Evolutionary conservation across 768 basidiomycete genomes (phyloP).

Genomic region (Kwoniella heveanensis): DNA sequence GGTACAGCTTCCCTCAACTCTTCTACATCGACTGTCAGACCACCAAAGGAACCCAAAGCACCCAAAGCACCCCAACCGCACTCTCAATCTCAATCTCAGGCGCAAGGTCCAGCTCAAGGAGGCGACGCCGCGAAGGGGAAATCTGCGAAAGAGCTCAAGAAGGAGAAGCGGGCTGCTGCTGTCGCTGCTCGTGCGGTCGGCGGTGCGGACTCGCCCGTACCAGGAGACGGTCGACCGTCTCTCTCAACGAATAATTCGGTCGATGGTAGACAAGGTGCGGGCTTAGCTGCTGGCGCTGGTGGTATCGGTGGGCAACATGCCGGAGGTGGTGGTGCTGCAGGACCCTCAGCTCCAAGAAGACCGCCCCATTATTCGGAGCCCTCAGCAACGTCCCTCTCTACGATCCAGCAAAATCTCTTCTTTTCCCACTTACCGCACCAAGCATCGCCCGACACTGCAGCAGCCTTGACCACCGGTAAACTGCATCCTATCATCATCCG

Average conservation of each 20-base stretch:
- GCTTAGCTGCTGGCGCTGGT: constrained; percentile 2
- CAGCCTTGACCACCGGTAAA: constrained; percentile 38
- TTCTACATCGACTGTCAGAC: not conserved
- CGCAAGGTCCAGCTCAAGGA: not conserved
- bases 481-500: constrained; percentile 87
- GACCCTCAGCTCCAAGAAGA: constrained; percentile 17
- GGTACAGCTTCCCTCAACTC: not conserved
- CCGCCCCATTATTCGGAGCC: constrained; percentile 18
- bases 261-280: not conserved
- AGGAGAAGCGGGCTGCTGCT: constrained; percentile 53
- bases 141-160: constrained; percentile 53
- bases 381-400: constrained; percentile 10
- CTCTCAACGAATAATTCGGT: constrained; percentile 3
- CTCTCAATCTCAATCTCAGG: not conserved
- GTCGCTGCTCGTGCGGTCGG: constrained; percentile 44
- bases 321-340: constrained; percentile 3
- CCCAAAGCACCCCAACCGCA: constrained; percentile 12
- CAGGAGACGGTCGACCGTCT: constrained; percentile 8
- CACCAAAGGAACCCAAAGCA: constrained; percentile 6
- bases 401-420: constrained; percentile 38
- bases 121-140: constrained; percentile 14
- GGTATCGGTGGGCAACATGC: constrained; percentile 1
- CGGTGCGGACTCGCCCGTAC: not conserved
- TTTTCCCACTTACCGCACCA: constrained; percentile 53
- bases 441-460: constrained; percentile 30